These are phyloP conservation scores for Hypoxylon fragiforme DNA, from an alignment of 495 filamentous ascomycete species.

Conservation along the genomic window DNA sequence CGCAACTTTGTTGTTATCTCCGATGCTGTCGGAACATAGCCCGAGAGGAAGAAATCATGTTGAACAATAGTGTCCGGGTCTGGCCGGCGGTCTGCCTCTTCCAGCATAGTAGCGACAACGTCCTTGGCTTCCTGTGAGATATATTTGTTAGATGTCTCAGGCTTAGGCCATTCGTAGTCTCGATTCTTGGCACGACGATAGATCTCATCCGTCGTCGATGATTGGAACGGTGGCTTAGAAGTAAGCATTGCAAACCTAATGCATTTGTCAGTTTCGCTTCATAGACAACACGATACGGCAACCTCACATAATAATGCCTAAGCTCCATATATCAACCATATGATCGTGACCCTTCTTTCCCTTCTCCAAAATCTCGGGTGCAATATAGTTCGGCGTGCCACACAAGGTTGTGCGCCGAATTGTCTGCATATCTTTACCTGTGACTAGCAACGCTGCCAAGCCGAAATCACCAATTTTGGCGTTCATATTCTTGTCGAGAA, in stretches of 20 bases:
- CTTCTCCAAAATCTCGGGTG: slow-evolving; percentile 88
- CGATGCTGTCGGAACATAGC: slow-evolving; percentile 56
- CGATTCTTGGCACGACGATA: slow-evolving; percentile 73
- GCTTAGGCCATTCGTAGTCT: slow-evolving; percentile 75
- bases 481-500: slow-evolving; percentile 95
- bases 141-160: slow-evolving; percentile 51
- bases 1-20: slow-evolving; percentile 56
- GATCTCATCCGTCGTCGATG: slow-evolving; percentile 82
- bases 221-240: slow-evolving; percentile 87
- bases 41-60: slow-evolving; percentile 75
- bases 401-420: slow-evolving; percentile 86
- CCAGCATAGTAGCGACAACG: slow-evolving; percentile 72
- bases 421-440: slow-evolving; percentile 76
- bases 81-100: slow-evolving; percentile 73
- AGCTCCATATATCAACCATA: slow-evolving; percentile 91
- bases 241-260: slow-evolving; percentile 82
- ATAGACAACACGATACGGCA: neutral
- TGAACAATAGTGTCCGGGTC: slow-evolving; percentile 81
- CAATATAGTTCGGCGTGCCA: slow-evolving; percentile 98
- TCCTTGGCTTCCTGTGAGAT: slow-evolving; percentile 70
- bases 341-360: slow-evolving; percentile 88
- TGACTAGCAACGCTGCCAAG: slow-evolving; percentile 87
- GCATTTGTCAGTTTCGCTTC: slow-evolving; percentile 23
- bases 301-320: slow-evolving; percentile 90
- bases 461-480: slow-evolving; percentile 98